phyloP scores from a whole-genome alignment of 352 stramenopile genomes.

The Globisporangium rhizosaccharum region DNA sequence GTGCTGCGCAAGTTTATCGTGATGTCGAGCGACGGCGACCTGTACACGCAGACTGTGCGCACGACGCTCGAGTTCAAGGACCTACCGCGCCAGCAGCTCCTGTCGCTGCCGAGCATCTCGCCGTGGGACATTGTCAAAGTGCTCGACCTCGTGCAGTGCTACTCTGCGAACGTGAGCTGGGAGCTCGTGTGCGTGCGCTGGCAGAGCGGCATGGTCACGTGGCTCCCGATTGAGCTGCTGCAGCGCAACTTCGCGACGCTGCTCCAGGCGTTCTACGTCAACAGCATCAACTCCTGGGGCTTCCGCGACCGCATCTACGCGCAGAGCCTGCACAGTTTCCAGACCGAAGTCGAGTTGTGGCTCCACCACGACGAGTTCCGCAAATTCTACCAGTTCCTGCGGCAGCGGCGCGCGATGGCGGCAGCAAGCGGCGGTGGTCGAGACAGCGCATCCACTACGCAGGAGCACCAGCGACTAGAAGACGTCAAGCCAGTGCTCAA shows the following conservation, averaged over 20 bases:
- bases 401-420: slow-evolving; percentile 13
- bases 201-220: slow-evolving; percentile 59
- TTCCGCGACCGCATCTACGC: slow-evolving; percentile 41
- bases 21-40: slow-evolving; percentile 59
- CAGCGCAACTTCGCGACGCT: slow-evolving; percentile 31
- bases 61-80: slow-evolving; percentile 30
- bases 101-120: slow-evolving; percentile 47
- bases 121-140: slow-evolving; percentile 57
- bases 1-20: slow-evolving; percentile 67
- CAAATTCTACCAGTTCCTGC: slow-evolving; percentile 45
- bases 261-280: slow-evolving; percentile 75
- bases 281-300: slow-evolving; percentile 70
- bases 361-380: slow-evolving; percentile 65
- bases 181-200: slow-evolving; percentile 68
- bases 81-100: slow-evolving; percentile 35
- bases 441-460: neutral
- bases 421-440: neutral
- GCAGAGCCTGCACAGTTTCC: slow-evolving; percentile 28
- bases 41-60: slow-evolving; percentile 47
- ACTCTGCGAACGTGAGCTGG: slow-evolving; percentile 38
- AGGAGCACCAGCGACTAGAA: neutral
- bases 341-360: slow-evolving; percentile 72
- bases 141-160: slow-evolving; percentile 66
- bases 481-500: slow-evolving; percentile 7
- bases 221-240: slow-evolving; percentile 59